Conservation (phyloP, 2,329 filamentous ascomycete genomes). For the Sarocladium kiliense region DNA sequence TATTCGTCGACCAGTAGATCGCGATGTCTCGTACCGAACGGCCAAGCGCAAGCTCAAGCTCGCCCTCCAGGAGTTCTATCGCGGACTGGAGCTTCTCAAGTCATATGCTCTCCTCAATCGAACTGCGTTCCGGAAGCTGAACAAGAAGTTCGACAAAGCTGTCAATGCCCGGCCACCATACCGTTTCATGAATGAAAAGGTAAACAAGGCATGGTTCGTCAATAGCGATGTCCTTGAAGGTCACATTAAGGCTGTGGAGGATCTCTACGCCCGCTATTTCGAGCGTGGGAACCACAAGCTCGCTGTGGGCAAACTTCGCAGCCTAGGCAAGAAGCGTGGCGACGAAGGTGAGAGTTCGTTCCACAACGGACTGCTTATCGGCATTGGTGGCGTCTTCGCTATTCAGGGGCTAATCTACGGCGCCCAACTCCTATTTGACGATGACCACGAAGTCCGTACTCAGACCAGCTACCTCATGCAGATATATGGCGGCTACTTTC, state of each 20-base stretch:
- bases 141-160: constrained; percentile 97
- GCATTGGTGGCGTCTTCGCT: constrained; percentile 60
- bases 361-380: constrained; percentile 60
- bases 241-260: constrained; percentile 76
- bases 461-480: constrained; percentile 70
- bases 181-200: constrained; percentile 85
- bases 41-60: constrained; percentile 90
- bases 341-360: constrained; percentile 56
- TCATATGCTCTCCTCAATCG: constrained; percentile 86
- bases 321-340: constrained; percentile 54
- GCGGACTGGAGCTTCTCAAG: constrained; percentile 85
- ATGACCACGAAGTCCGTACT: constrained; percentile 37
- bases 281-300: constrained; percentile 91
- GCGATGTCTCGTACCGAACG: constrained; percentile 72
- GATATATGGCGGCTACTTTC: constrained; percentile 89
- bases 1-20: constrained; percentile 37
- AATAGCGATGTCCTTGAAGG: constrained; percentile 79
- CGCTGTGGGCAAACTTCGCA: constrained; percentile 79
- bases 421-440: constrained; percentile 44
- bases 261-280: constrained; percentile 91
- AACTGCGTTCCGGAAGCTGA: constrained; percentile 93
- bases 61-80: constrained; percentile 89
- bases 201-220: constrained; percentile 87
- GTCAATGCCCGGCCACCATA: constrained; percentile 71
- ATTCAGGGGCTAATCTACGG: constrained; percentile 63